phyloP scores from a whole-genome alignment of 768 basidiomycete species.

The Agrocybe pediades region DNA sequence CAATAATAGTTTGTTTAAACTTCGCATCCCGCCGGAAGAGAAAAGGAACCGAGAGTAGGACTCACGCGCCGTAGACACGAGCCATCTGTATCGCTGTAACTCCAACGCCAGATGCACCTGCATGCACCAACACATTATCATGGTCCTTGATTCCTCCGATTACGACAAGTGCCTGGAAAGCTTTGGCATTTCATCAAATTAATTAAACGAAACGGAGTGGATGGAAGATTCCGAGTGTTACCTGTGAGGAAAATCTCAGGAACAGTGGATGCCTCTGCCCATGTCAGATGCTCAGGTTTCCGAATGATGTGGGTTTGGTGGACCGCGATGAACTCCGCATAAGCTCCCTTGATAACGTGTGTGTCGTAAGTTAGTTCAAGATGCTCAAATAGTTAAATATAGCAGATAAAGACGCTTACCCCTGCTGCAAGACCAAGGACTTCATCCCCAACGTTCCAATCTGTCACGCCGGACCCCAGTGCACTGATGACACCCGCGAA shows the following conservation, averaged over 20 bases:
- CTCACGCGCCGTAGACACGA: conserved; percentile 72
- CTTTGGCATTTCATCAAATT: conserved; percentile 24
- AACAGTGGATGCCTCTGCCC: conserved; percentile 84
- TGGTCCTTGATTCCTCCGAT: conserved; percentile 69
- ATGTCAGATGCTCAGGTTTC: conserved; percentile 77
- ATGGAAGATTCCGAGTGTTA: conserved; percentile 23
- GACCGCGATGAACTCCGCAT: conserved; percentile 82
- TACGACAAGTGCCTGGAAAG: conserved; percentile 54
- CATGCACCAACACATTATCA: conserved; percentile 85
- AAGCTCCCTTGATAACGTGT: conserved; percentile 66
- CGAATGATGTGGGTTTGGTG: conserved; percentile 64
- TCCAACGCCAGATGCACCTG: conserved; percentile 90
- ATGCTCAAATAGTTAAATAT: not conserved
- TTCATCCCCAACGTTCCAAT: conserved; percentile 67
- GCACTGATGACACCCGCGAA: conserved; percentile 71
- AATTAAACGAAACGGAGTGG: not conserved
- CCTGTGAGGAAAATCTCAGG: conserved; percentile 91
- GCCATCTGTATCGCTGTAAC: conserved; percentile 88
- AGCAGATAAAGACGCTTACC: conserved; percentile 46
- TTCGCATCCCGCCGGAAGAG: not conserved
- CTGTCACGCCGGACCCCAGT: conserved; percentile 49
- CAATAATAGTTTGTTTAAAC: conserved; percentile 2
- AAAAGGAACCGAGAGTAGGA: conserved; percentile 12
- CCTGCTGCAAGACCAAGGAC: conserved; percentile 81
- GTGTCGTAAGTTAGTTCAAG: not conserved